Evolutionary conservation across 441 rosid species (phyloP).

Genomic region (Gossypium laxum): DNA sequence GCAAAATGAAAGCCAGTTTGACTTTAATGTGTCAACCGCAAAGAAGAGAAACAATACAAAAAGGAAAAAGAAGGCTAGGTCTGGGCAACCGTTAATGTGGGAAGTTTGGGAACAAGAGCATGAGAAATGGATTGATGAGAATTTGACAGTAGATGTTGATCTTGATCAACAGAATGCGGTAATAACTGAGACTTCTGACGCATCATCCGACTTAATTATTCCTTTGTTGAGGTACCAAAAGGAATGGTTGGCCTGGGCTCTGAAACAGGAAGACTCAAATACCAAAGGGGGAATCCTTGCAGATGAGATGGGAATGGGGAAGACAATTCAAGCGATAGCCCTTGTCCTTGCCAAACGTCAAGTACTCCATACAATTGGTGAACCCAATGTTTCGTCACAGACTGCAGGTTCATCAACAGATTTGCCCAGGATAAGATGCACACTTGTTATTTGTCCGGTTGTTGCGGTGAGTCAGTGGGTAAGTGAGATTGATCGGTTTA

Average conservation of each 20-base stretch:
- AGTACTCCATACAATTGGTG: conserved; percentile 16
- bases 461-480: conserved; percentile 93
- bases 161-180: conserved; percentile 41
- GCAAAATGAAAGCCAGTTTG: not conserved
- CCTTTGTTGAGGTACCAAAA: conserved; percentile 81
- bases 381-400: conserved; percentile 9
- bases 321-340: conserved; percentile 88
- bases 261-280: conserved; percentile 65
- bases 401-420: conserved; percentile 29
- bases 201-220: conserved; percentile 56
- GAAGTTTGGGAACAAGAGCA: conserved; percentile 60
- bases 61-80: conserved; percentile 23
- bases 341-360: conserved; percentile 79
- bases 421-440: conserved; percentile 29
- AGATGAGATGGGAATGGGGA: conserved; percentile 99
- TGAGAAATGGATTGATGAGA: conserved; percentile 56
- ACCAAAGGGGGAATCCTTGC: conserved; percentile 84
- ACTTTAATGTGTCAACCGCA: conserved; percentile 8
- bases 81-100: conserved; percentile 46
- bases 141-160: conserved; percentile 41
- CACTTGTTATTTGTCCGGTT: conserved; percentile 84
- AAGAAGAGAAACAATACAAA: conserved; percentile 19
- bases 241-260: conserved; percentile 92
- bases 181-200: conserved; percentile 44
- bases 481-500: conserved; percentile 60